Evolutionary conservation across 495 filamentous ascomycete species (phyloP).

Genomic region (Aspergillus haitiensis): DNA sequence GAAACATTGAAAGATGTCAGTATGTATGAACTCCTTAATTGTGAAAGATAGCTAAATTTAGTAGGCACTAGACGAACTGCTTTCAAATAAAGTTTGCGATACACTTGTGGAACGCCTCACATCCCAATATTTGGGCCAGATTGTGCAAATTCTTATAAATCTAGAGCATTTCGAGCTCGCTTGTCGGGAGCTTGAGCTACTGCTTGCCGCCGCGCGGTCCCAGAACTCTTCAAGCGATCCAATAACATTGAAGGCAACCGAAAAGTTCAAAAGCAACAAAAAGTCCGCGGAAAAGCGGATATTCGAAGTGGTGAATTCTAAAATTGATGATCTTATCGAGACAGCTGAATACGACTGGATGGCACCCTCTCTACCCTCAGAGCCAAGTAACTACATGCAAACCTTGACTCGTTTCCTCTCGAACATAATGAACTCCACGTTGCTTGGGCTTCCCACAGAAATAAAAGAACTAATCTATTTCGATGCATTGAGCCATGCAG

Average conservation of each 20-base stretch:
- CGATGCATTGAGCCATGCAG: slow-evolving; percentile 88
- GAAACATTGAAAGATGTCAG: slow-evolving; percentile 76
- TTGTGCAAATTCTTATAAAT: slow-evolving; percentile 98
- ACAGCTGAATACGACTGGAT: slow-evolving; percentile 98
- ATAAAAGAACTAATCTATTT: slow-evolving; percentile 99
- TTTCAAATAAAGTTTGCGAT: slow-evolving; percentile 86
- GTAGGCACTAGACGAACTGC: slow-evolving; percentile 80
- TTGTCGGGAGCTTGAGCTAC: slow-evolving; percentile 79
- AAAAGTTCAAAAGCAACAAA: slow-evolving; percentile 83
- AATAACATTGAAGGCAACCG: slow-evolving; percentile 75
- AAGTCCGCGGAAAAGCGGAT: slow-evolving; percentile 96
- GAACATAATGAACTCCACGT: slow-evolving; percentile 92
- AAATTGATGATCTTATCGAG: slow-evolving; percentile 96
- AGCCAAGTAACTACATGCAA: slow-evolving; percentile 90
- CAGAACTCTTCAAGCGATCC: slow-evolving; percentile 70
- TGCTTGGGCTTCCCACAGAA: slow-evolving; percentile 85
- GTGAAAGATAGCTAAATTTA: slow-evolving; percentile 18
- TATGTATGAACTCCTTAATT: not conserved
- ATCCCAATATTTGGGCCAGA: slow-evolving; percentile 93
- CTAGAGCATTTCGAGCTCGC: slow-evolving; percentile 94
- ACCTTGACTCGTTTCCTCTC: slow-evolving; percentile 90
- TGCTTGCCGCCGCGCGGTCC: slow-evolving; percentile 77
- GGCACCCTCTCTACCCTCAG: slow-evolving; percentile 58
- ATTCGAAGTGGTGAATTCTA: slow-evolving; percentile 97
- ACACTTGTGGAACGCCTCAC: slow-evolving; percentile 83